These are phyloP conservation scores for Clavaria fumosa DNA, from an alignment of 768 basidiomycete species.

Conservation along the genomic window DNA sequence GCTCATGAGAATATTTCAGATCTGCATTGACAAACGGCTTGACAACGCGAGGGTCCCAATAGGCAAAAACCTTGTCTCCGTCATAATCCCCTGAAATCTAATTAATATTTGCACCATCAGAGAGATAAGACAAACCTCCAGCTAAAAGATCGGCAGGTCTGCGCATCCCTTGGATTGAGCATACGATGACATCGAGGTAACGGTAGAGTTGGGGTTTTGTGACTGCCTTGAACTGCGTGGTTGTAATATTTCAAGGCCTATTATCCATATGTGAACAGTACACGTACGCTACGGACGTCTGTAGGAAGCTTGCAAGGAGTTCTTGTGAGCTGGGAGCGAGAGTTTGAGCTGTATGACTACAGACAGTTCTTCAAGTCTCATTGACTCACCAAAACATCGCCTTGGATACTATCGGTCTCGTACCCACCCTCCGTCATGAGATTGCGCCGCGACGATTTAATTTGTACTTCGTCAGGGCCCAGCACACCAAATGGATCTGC, in stretches of 20 bases:
- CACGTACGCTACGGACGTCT: slow-evolving; percentile 44
- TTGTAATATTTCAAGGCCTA: background rate
- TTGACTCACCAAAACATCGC: slow-evolving; percentile 38
- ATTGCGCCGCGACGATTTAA: slow-evolving; percentile 32
- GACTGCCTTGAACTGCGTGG: slow-evolving; percentile 38
- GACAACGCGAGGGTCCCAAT: slow-evolving; percentile 46
- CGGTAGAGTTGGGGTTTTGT: slow-evolving; percentile 31
- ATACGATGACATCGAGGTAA: slow-evolving; percentile 43
- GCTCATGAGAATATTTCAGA: slow-evolving; percentile 32
- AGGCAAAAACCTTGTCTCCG: slow-evolving; percentile 43
- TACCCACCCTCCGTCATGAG: slow-evolving; percentile 28
- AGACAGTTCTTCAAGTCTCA: background rate
- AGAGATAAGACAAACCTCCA: slow-evolving; percentile 29
- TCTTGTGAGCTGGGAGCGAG: slow-evolving; percentile 30
- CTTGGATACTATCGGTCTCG: slow-evolving; percentile 33
- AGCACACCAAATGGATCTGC: slow-evolving; percentile 39
- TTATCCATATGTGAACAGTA: background rate
- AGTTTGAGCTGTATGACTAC: background rate
- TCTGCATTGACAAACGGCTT: slow-evolving; percentile 37
- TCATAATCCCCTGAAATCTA: slow-evolving; percentile 45
- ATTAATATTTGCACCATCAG: background rate
- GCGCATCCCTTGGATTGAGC: slow-evolving; percentile 34
- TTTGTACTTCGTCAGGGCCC: slow-evolving; percentile 38
- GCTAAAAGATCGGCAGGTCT: slow-evolving; percentile 48
- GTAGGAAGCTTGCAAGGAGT: slow-evolving; percentile 60